A percentile compares a stretch with the other conserved stretches of the same genome.
These are phyloP conservation scores for Chamaecrista fasciculata DNA, from an alignment of 306 rosid species.

Conservation along the genomic window DNA sequence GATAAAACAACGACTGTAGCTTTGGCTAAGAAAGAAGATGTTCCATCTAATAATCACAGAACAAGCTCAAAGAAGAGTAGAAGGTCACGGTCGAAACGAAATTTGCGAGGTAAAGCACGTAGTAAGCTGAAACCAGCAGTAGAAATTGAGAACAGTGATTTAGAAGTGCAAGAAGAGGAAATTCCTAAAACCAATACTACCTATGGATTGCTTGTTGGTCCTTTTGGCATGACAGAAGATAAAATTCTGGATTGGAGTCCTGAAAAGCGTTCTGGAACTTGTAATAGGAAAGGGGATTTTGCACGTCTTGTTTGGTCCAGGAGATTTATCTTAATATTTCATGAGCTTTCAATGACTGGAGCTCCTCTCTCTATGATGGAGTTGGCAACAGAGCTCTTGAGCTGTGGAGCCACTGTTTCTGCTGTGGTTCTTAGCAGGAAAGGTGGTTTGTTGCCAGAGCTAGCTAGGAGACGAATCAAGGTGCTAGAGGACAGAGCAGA, in stretches of 20 bases:
- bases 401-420: conserved; percentile 81
- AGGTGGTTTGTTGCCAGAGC: conserved; percentile 94
- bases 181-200: conserved; percentile 66
- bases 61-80: conserved; percentile 46
- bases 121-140: conserved; percentile 42
- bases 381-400: conserved; percentile 84
- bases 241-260: conserved; percentile 69
- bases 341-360: conserved; percentile 95
- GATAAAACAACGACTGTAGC: conserved; percentile 41
- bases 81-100: conserved; percentile 37
- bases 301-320: conserved; percentile 70
- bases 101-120: conserved; percentile 47
- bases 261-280: conserved; percentile 58
- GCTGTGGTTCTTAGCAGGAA: conserved; percentile 85
- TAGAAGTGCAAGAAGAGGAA: conserved; percentile 57
- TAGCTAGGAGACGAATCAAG: conserved; percentile 69
- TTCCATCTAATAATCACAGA: conserved; percentile 43
- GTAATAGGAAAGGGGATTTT: conserved; percentile 70
- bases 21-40: conserved; percentile 49
- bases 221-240: conserved; percentile 75
- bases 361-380: conserved; percentile 97
- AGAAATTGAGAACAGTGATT: conserved; percentile 39
- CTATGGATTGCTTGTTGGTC: conserved; percentile 85
- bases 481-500: conserved; percentile 76
- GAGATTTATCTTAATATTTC: conserved; percentile 78